Base-by-base conservation (phyloP, 2,329 filamentous ascomycete genomes). In the Fusarium hainanense region DNA sequence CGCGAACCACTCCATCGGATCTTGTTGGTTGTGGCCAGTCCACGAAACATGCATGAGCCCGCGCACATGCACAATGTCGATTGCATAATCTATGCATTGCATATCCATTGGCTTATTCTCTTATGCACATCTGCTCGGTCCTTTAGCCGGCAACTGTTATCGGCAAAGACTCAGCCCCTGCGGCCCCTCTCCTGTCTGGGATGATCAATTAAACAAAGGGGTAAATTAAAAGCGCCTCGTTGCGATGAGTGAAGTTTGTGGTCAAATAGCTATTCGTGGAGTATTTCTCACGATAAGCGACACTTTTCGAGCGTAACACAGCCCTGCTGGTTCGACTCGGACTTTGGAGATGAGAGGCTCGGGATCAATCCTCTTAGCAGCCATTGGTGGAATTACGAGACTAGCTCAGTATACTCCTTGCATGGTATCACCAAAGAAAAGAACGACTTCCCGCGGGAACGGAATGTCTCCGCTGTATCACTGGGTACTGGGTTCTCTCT, bases 211-310 rank as follows among this genome's bases (percentile, higher is more conserved):
- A 16, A 44, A 18, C 10, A 37, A 37, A 37, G 34, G 34, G 34
- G 34, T 7, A 37, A 37, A 37, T 37, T n/a, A 37, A 7, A n/a
- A 37, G 11, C 34, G 34, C 18, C 10, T 7, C 10, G 3, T 7
- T n/a, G 6, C 10, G n/a, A n/a, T 6, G 6, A 10, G 6, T 12
- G 34, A 12, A 1, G 1, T n/a, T 4, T 0, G 10, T 37, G 34
- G 18, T n/a, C 34, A 11, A 12, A 37, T 0, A 37, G 11, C 34
- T 4, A 37, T 37, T 37, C 34, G 34, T 37, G 34, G 34, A 37
- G 34, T n/a, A 37, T 37, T 37, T 34, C 4, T 18, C 16, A 6
- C 32, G 32, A 37, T 5, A 18, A 37, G 16, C 7, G 32, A 18
- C 16, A 18, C 32, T 34, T 34, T 4, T 18, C 30, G 8, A 18